Evolutionary conservation across 805 yeast species (phyloP), one percentile per base, ranked within the genome.

Genomic region (Candida alai): DNA sequence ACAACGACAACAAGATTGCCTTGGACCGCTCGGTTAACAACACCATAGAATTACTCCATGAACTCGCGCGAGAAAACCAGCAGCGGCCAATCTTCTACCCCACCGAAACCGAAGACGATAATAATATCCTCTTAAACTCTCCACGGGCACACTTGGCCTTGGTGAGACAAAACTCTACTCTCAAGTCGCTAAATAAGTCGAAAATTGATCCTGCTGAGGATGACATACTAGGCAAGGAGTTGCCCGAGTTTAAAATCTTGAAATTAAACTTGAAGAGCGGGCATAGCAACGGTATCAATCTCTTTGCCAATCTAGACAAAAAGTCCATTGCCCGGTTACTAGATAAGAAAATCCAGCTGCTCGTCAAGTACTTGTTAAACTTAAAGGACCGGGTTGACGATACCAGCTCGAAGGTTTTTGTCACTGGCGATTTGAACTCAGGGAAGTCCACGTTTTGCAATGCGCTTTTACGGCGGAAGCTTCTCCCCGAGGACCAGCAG

Each of bases 401-500:
- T 49, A 86, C 93, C 0, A 74, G 90, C 0, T 89, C 97, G 2
- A 90, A 90, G 49, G 97, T 93, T 1, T 79, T 93, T 41, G 89
- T 93, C 24, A 94, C 98, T 2, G 99, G 99, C 33, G 99, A 93
- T 56, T 72, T 93, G 45, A 93, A 93, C 54, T 84, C 98, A 0
- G 99, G 99, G 3, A 93, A 93, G 52, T 87, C 97, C 1, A 84
- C 96, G 1, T 87, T 93, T 49, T 93, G 98, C 59, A 93, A 93
- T 53, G 90, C 96, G 1, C 64, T 93, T 25, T 62, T 93, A 39
- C 70, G 89, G 45, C 72, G 93, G 33, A 74, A 77, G 32, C 60
- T 93, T 3, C 61, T 93, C 30, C 98, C 99, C 0, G 95, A 84
- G 51, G 99, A 93, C 58, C 98, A 93, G 52, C 95, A 93, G 54